Percentiles rank a stretch among this genome's conserved stretches.
Conservation (phyloP, 371 early-diverging fungal species). For the Saksenaea oblongispora region DNA sequence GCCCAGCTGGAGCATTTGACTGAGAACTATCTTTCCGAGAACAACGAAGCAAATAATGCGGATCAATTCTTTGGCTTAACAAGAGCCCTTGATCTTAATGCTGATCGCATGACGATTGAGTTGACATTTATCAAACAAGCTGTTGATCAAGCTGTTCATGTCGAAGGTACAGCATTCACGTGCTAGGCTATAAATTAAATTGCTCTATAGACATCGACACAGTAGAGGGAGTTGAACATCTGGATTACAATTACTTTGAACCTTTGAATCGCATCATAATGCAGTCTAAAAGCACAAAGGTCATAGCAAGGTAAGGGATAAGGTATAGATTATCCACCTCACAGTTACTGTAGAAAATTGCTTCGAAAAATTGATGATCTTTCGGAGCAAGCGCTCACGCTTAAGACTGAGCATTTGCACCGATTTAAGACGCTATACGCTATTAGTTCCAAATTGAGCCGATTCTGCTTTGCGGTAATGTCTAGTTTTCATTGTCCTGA, state of each 20-base stretch:
- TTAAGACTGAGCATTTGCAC: constrained; percentile 52
- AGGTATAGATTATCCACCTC: background rate
- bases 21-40: constrained; percentile 55
- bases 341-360: constrained; percentile 46
- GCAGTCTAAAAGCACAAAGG: constrained; percentile 67
- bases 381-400: constrained; percentile 53
- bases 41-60: constrained; percentile 30
- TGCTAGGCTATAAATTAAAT: background rate
- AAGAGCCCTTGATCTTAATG: constrained; percentile 62
- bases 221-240: constrained; percentile 48
- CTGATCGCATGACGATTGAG: constrained; percentile 68
- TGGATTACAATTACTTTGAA: constrained; percentile 63
- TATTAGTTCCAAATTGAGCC: constrained; percentile 52
- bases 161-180: constrained; percentile 23
- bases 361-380: constrained; percentile 70
- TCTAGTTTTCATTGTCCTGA: background rate
- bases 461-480: constrained; percentile 44
- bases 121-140: constrained; percentile 51
- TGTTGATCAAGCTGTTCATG: constrained; percentile 24
- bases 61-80: constrained; percentile 59
- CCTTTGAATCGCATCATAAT: constrained; percentile 54
- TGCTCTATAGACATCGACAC: constrained; percentile 26
- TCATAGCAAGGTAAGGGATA: constrained; percentile 45
- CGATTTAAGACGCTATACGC: constrained; percentile 55
- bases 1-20: constrained; percentile 69